These are phyloP conservation scores for Sungouiozyma intestinalis DNA, from an alignment of 805 yeast genomes.

Conservation along the genomic window DNA sequence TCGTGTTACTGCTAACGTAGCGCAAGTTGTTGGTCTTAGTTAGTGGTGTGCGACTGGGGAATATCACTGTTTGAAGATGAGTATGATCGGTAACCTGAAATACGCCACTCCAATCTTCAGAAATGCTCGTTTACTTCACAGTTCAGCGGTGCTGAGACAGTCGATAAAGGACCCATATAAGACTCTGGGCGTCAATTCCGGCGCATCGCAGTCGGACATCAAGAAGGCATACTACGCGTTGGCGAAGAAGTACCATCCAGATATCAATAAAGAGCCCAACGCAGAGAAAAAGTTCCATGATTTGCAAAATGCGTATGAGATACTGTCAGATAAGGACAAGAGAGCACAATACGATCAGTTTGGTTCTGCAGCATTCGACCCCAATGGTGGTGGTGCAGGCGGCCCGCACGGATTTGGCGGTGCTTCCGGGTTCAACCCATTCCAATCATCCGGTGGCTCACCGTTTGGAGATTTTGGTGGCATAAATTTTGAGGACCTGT, in stretches of 20 bases:
- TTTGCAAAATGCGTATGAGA: conserved; percentile 89
- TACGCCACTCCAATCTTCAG: not conserved
- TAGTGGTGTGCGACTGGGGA: not conserved
- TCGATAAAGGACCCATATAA: conserved; percentile 64
- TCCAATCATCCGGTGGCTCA: conserved; percentile 4
- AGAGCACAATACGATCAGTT: conserved; percentile 83
- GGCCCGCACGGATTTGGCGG: conserved; percentile 41
- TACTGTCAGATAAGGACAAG: conserved; percentile 75
- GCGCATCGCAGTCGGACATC: conserved; percentile 72
- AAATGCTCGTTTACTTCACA: conserved; percentile 9
- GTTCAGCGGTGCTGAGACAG: conserved; percentile 7
- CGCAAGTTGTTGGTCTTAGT: not conserved
- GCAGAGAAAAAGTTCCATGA: conserved; percentile 88
- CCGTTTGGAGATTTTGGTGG: conserved; percentile 35
- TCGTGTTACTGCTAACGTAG: too few species aligned
- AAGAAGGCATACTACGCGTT: conserved; percentile 89
- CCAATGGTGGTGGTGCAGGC: conserved; percentile 41
- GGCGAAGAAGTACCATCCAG: conserved; percentile 94
- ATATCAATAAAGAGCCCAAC: conserved; percentile 81
- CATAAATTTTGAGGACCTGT: conserved; percentile 53
- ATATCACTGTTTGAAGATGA: not conserved
- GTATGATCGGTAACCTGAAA: not conserved
- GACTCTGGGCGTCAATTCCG: conserved; percentile 63
- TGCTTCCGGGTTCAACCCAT: conserved; percentile 22
- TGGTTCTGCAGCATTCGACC: conserved; percentile 78